phyloP scores from a whole-genome alignment of 441 rosid genomes.

The Breynia disticha region DNA sequence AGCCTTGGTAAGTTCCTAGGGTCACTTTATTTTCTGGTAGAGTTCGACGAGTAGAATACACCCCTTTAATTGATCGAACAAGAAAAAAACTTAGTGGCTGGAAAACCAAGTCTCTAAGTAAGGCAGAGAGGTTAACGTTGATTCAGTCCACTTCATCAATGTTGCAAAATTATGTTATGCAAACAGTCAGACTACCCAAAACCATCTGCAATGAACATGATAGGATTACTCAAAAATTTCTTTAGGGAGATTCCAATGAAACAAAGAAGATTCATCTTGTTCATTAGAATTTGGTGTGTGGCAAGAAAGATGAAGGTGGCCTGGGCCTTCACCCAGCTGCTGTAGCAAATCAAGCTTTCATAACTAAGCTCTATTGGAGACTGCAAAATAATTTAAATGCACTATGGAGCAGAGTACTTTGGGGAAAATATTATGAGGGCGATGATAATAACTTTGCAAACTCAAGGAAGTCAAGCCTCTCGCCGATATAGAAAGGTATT shows the following conservation, averaged over 20 bases:
- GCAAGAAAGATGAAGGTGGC: neutral
- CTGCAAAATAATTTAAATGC: neutral
- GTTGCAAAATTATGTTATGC: neutral
- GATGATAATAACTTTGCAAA: too few species aligned
- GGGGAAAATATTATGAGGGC: too few species aligned
- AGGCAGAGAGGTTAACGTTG: neutral
- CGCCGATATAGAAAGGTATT: neutral
- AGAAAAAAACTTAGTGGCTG: neutral
- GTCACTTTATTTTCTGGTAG: neutral
- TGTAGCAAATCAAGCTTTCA: neutral
- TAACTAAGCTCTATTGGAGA: neutral
- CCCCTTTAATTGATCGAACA: neutral
- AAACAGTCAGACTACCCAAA: neutral
- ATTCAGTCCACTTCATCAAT: neutral
- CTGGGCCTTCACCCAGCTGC: neutral
- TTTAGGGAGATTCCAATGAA: neutral
- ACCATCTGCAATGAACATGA: neutral
- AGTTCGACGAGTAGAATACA: neutral
- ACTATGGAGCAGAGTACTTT: neutral
- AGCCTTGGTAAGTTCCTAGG: neutral
- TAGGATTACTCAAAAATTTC: neutral
- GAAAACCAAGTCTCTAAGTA: too few species aligned
- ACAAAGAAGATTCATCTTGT: neutral
- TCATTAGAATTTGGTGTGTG: neutral
- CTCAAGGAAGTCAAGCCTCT: too few species aligned